Conservation (phyloP, 192 early-diverging fungal species). For the Coemansia sp. region DNA sequence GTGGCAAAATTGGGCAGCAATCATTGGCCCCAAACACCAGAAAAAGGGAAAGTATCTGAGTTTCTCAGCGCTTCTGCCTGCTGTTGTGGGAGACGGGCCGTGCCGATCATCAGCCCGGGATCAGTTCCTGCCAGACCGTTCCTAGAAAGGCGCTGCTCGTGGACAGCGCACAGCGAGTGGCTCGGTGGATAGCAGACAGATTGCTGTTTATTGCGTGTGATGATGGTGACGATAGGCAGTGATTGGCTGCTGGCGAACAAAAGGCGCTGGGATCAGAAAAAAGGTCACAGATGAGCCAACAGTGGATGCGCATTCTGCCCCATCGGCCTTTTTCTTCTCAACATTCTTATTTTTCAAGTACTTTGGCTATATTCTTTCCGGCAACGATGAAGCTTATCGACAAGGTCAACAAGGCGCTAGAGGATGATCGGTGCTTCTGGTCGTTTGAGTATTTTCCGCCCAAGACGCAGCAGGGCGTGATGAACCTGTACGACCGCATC, state of each 20-base stretch:
- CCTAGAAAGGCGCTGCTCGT: not conserved
- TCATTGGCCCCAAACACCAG: not conserved
- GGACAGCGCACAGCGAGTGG: not conserved
- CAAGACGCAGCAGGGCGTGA: conserved; percentile 90
- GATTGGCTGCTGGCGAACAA: conserved; percentile 4
- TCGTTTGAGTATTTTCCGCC: conserved; percentile 99
- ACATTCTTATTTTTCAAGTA: conserved; percentile 3
- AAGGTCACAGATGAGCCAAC: conserved; percentile 7
- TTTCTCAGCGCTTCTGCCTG: not conserved
- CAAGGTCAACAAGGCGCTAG: conserved; percentile 67
- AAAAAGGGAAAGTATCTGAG: not conserved
- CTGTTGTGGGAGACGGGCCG: conserved; percentile 1
- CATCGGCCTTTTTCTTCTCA: conserved; percentile 4
- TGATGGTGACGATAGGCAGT: conserved; percentile 12
- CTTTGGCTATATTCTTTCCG: not conserved
- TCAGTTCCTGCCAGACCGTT: not conserved
- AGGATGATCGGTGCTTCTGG: conserved; percentile 71
- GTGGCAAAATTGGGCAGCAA: not conserved
- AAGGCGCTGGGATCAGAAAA: not conserved
- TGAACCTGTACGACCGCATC: conserved; percentile 96
- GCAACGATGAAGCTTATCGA: conserved; percentile 71
- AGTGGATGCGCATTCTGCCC: conserved; percentile 2
- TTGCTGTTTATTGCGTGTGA: not conserved
- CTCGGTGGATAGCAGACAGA: not conserved
- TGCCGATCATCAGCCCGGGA: not conserved